Conservation (phyloP, 2,329 filamentous ascomycete species). For the Colletotrichum acutatum region DNA sequence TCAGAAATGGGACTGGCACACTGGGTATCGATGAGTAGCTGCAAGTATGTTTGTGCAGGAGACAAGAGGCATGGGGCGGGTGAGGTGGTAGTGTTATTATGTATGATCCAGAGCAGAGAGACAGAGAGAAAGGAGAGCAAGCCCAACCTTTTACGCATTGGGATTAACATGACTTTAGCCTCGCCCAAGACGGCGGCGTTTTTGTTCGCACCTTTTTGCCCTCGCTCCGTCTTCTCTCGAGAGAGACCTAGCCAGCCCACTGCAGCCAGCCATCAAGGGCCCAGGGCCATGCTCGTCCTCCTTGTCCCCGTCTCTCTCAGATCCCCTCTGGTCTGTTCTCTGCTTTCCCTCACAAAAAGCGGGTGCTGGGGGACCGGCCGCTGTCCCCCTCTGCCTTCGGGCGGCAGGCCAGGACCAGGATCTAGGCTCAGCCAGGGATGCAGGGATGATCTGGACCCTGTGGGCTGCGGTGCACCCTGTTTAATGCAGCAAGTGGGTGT, state of each 20-base stretch:
- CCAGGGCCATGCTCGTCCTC: background rate
- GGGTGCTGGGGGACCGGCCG: background rate
- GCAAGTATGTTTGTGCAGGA: background rate
- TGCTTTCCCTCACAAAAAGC: conserved; percentile 5
- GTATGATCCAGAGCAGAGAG: conserved; percentile 1
- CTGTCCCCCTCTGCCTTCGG: conserved; percentile 7
- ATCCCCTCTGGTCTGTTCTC: background rate
- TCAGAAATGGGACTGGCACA: background rate
- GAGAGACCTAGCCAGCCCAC: background rate
- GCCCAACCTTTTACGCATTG: background rate
- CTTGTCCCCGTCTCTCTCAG: background rate
- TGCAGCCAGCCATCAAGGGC: background rate
- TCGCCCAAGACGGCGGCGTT: background rate
- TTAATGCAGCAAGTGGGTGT: background rate
- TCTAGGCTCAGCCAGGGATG: conserved; percentile 23
- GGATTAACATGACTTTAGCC: background rate
- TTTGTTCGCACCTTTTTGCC: background rate
- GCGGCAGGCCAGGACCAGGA: conserved; percentile 13
- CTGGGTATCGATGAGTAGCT: background rate
- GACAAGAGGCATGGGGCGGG: background rate
- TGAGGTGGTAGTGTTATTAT: conserved; percentile 1
- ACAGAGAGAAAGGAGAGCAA: background rate
- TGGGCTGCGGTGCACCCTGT: conserved; percentile 20
- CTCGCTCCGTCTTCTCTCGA: background rate
- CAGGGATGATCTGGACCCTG: conserved; percentile 33